Evolutionary conservation across 2,329 filamentous ascomycete genomes (phyloP).

Genomic region (Sporothrix inflata): DNA sequence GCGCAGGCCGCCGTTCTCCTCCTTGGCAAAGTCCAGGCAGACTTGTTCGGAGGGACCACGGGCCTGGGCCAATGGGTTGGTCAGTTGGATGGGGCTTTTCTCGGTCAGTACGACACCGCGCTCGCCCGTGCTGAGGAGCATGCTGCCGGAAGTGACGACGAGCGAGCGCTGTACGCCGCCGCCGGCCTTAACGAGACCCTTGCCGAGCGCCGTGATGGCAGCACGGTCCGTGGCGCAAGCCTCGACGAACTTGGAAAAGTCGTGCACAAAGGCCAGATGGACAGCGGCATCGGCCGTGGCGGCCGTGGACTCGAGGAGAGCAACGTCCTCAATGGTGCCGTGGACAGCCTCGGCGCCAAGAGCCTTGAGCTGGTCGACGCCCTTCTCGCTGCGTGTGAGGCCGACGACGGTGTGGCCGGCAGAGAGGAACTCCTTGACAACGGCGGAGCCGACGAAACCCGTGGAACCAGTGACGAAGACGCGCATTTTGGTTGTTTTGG

Average conservation of each 20-base stretch:
- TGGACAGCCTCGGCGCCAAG: slow-evolving; percentile 42
- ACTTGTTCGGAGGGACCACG: slow-evolving; percentile 37
- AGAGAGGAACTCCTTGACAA: slow-evolving; percentile 45
- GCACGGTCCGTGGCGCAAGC: slow-evolving; percentile 39
- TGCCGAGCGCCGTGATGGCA: slow-evolving; percentile 45
- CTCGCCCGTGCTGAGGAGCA: slow-evolving; percentile 35
- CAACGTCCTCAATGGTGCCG: slow-evolving; percentile 44
- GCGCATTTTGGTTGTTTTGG: slow-evolving; percentile 36
- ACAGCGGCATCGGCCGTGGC: slow-evolving; percentile 44
- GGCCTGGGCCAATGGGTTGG: slow-evolving; percentile 25
- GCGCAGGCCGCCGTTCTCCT: slow-evolving; percentile 38
- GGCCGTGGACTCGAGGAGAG: slow-evolving; percentile 41
- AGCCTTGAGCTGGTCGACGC: slow-evolving; percentile 38
- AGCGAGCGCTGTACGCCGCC: slow-evolving; percentile 32
- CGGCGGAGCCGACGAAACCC: slow-evolving; percentile 47
- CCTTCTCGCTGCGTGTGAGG: slow-evolving; percentile 44
- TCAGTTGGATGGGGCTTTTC: slow-evolving; percentile 24
- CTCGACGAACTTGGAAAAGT: slow-evolving; percentile 43
- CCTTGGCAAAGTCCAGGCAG: slow-evolving; percentile 36
- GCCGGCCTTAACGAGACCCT: slow-evolving; percentile 35
- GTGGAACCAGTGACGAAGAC: slow-evolving; percentile 50
- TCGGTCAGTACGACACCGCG: slow-evolving; percentile 41
- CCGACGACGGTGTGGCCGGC: slow-evolving; percentile 47
- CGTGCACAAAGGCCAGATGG: slow-evolving; percentile 48
- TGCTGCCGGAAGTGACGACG: slow-evolving; percentile 44